These are phyloP conservation scores for Eutypella sp. DNA, from an alignment of 2,329 filamentous ascomycete species.

Conservation along the genomic window DNA sequence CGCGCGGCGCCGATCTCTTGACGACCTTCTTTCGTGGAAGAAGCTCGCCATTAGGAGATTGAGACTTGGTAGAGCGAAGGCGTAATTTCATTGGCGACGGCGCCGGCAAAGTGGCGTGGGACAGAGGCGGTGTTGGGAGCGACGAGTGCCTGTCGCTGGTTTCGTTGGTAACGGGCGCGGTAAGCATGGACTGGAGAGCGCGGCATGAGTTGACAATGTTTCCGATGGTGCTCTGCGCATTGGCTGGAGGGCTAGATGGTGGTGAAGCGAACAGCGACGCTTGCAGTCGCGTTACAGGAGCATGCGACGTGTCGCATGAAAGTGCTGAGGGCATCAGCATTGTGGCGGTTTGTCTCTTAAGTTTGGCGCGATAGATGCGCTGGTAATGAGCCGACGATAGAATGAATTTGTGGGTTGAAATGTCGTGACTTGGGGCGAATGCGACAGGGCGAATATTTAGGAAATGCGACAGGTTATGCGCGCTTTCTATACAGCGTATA, in stretches of 20 bases:
- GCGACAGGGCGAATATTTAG: conserved; percentile 11
- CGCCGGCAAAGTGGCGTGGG: conserved; percentile 35
- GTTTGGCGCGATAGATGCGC: conserved; percentile 1
- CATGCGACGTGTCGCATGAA: conserved; percentile 51
- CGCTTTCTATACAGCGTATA: background rate
- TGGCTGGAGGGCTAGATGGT: conserved; percentile 50
- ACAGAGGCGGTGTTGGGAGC: conserved; percentile 52
- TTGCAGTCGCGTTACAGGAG: conserved; percentile 40
- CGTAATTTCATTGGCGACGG: conserved; percentile 46
- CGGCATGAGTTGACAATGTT: conserved; percentile 57
- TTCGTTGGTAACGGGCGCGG: conserved; percentile 27
- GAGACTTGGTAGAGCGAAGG: conserved; percentile 42
- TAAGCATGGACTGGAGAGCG: conserved; percentile 55
- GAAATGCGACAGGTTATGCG: conserved; percentile 9
- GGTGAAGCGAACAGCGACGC: conserved; percentile 52
- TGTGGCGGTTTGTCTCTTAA: conserved; percentile 16
- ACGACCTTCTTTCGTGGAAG: conserved; percentile 42
- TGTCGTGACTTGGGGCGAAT: conserved; percentile 7
- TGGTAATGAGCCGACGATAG: conserved; percentile 2
- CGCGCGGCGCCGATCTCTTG: conserved; percentile 43
- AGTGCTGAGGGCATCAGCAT: conserved; percentile 59
- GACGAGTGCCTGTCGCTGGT: conserved; percentile 14
- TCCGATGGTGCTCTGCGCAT: conserved; percentile 42
- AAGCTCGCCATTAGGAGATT: conserved; percentile 23
- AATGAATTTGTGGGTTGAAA: background rate